Conservation (phyloP, 495 filamentous ascomycete genomes). For the Lineolata rhizophorae region DNA sequence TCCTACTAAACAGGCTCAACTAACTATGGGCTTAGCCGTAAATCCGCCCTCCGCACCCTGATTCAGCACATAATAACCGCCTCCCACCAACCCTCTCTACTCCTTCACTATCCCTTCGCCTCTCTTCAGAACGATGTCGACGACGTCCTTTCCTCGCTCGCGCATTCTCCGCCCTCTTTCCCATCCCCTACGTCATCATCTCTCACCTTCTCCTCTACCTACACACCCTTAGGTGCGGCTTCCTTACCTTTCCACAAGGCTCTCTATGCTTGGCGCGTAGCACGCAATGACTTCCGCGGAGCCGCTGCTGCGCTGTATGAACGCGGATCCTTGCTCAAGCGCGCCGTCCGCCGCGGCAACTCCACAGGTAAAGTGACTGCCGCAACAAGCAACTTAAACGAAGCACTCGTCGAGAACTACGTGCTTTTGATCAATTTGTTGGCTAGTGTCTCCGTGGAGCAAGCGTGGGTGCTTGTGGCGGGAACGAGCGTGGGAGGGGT, state of each 20-base stretch:
- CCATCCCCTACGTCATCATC: no score
- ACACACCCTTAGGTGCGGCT: no score
- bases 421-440: constrained; percentile 74
- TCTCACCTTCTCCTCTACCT: no score
- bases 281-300: constrained; percentile 66
- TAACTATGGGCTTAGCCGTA: no score
- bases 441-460: constrained; percentile 55
- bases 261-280: constrained; percentile 73
- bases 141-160: constrained; percentile 45
- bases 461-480: constrained; percentile 48
- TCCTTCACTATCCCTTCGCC: no score
- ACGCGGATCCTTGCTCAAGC: constrained; percentile 39
- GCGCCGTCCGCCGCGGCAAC: constrained; percentile 19
- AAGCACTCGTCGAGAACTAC: constrained; percentile 39
- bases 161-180: no score
- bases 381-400: constrained; percentile 20
- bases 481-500: constrained; percentile 17
- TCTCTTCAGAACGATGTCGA: no score
- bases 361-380: constrained; percentile 30
- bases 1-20: not conserved
- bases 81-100: no score
- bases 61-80: no score
- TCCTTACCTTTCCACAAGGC: constrained; percentile 74
- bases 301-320: constrained; percentile 59
- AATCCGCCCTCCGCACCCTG: no score